Conservation (phyloP, 331 rosid genomes). For the Acacia pycnantha region DNA sequence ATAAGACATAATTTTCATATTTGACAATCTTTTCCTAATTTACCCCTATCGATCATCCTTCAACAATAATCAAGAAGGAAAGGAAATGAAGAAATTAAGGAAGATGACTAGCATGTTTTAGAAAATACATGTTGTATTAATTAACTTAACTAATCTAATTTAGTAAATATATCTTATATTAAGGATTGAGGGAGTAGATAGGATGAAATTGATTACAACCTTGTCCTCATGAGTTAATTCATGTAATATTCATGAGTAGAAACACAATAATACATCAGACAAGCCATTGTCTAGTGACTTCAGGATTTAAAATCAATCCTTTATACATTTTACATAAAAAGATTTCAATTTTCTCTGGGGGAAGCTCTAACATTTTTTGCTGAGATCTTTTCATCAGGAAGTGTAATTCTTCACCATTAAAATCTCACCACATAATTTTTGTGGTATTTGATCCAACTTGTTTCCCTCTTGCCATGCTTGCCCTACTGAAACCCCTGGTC, state of each 20-base stretch:
- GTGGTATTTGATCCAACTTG: conserved; percentile 70
- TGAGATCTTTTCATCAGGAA: conserved; percentile 6
- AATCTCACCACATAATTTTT: conserved; percentile 67
- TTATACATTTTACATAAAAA: neutral
- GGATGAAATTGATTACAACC: neutral
- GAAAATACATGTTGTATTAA: too few species aligned
- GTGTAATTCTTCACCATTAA: conserved; percentile 70
- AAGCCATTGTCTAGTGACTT: neutral
- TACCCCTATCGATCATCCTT: too few species aligned
- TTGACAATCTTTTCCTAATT: too few species aligned
- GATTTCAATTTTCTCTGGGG: conserved; percentile 11
- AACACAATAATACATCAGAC: neutral
- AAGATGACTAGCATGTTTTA: too few species aligned
- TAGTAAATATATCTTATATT: too few species aligned
- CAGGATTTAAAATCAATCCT: neutral
- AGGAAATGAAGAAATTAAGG: too few species aligned
- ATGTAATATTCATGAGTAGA: neutral
- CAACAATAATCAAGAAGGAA: too few species aligned
- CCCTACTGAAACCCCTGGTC: conserved; percentile 74
- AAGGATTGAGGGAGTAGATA: neutral
- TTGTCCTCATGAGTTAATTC: neutral
- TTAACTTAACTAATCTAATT: too few species aligned
- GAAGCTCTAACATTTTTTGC: conserved; percentile 12
- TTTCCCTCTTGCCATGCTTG: conserved; percentile 98
- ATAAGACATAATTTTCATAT: too few species aligned